Conservation (phyloP, 1,139 yeast genomes). For the Candida sp. region DNA sequence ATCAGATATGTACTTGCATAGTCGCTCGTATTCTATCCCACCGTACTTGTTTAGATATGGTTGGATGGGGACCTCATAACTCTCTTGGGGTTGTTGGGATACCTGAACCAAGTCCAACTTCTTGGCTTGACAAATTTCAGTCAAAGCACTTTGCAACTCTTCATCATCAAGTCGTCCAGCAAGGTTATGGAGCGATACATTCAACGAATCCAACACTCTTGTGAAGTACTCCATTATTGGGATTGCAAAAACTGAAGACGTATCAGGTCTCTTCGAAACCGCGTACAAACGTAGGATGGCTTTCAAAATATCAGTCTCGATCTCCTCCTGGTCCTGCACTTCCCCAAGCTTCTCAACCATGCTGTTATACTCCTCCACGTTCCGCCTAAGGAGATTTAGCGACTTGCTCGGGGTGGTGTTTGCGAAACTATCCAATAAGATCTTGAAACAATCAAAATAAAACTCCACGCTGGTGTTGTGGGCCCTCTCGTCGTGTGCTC, state of each 20-base stretch:
- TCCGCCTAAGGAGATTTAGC: constrained; percentile 5
- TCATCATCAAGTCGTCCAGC: neutral
- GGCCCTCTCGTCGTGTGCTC: neutral
- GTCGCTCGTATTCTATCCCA: constrained; percentile 19
- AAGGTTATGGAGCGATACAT: constrained; percentile 4
- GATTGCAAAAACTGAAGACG: neutral
- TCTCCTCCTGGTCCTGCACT: neutral
- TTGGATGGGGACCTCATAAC: constrained; percentile 15
- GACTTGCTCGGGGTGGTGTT: constrained; percentile 1
- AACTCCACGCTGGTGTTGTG: neutral
- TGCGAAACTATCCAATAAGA: constrained; percentile 6
- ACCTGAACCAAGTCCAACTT: neutral
- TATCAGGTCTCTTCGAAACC: neutral
- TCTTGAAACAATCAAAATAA: constrained; percentile 10
- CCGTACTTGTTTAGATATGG: constrained; percentile 21
- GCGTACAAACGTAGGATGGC: constrained; percentile 11
- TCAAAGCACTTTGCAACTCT: constrained; percentile 4
- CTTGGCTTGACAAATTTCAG: constrained; percentile 10
- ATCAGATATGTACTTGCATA: constrained; percentile 25
- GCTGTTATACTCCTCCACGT: constrained; percentile 6
- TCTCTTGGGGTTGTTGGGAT: neutral
- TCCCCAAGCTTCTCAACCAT: neutral
- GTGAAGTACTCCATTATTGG: constrained; percentile 13
- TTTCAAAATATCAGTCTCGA: constrained; percentile 5
- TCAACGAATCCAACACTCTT: constrained; percentile 1